Base-by-base conservation (phyloP, 306 rosid species). In the Fagus crenata region DNA sequence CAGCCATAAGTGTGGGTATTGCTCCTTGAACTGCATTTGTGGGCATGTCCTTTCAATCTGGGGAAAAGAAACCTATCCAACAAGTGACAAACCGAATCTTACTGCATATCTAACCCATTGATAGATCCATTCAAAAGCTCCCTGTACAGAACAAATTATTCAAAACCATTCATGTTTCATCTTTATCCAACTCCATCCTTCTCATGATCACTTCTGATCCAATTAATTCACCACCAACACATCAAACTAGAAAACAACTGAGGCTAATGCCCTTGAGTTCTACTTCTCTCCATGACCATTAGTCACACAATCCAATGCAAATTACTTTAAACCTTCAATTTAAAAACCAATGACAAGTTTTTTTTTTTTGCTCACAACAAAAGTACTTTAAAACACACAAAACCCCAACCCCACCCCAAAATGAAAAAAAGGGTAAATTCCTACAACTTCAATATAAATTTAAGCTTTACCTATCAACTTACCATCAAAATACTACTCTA, bases 1-100 rank as follows among this genome's bases (percentile, higher is more conserved):
- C 49, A 0, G 14, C 5, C 35, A 39, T 67, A 15, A 28, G 6
- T 67, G 14, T 39, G 2, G 49, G 49, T 7, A 17, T 17, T 67
- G 40, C 33, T 39, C 49, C 51, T 37, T 67, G 71, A 67, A 39
- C 71, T 39, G 71, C 49, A 37, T 37, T 65, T 39, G 28, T 65
- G 31, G 37, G 15, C 49, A 67, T 7, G 13, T 39, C 71, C 71
- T 17, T 31, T n/a, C 13, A 40, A 67, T 39, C 28, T 6, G 51
- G 6, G 37, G 71, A 67, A 67, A 64, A 39, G 33, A 67, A 36
- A 67, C 32, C 71, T n/a, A 39, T n/a, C 32, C 49, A 67, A 39
- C 49, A 67, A 15, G 13, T 3, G 31, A 37, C 49, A 65, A 39
- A 39, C 33, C 2, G 2, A 65, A 65, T 7, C 37, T 65, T n/a